Conservation (phyloP, 768 basidiomycete genomes). For the Grammothele lineata region DNA sequence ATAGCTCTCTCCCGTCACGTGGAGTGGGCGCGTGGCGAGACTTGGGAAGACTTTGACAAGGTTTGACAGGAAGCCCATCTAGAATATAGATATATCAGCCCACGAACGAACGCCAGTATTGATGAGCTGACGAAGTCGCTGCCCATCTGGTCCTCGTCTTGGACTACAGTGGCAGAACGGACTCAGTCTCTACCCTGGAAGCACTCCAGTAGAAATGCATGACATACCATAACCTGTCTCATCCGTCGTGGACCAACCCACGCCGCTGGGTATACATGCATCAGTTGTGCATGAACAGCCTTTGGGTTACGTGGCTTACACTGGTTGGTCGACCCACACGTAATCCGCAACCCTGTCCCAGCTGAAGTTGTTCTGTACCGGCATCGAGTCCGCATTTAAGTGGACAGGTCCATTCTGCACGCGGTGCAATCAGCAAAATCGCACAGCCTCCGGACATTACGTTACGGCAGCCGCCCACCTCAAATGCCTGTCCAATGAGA, state of each 20-base stretch:
- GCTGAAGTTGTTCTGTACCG: slow-evolving; percentile 44
- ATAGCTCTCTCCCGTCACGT: slow-evolving; percentile 72
- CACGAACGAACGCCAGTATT: background rate
- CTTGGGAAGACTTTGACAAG: slow-evolving; percentile 72
- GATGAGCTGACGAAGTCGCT: slow-evolving; percentile 36
- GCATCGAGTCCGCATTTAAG: slow-evolving; percentile 42
- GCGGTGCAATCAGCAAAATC: too few species aligned
- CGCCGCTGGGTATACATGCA: slow-evolving; percentile 37
- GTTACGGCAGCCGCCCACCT: slow-evolving; percentile 25
- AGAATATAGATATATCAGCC: background rate
- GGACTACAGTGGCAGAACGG: slow-evolving; percentile 5
- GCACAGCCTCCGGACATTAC: too few species aligned
- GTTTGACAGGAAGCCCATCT: slow-evolving; percentile 73
- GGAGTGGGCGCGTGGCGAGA: slow-evolving; percentile 59
- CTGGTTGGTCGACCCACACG: slow-evolving; percentile 74
- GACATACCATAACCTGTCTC: slow-evolving; percentile 48
- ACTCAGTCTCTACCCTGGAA: too few species aligned
- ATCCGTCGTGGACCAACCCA: slow-evolving; percentile 63
- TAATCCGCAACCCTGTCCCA: slow-evolving; percentile 62
- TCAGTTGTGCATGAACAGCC: background rate
- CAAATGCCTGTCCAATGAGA: slow-evolving; percentile 57
- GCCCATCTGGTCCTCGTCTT: slow-evolving; percentile 61
- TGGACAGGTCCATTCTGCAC: slow-evolving; percentile 66
- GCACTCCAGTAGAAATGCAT: too few species aligned
- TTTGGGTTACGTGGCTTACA: slow-evolving; percentile 29